Conservation (phyloP, 2,329 filamentous ascomycete species). For the Penicillium sp. region DNA sequence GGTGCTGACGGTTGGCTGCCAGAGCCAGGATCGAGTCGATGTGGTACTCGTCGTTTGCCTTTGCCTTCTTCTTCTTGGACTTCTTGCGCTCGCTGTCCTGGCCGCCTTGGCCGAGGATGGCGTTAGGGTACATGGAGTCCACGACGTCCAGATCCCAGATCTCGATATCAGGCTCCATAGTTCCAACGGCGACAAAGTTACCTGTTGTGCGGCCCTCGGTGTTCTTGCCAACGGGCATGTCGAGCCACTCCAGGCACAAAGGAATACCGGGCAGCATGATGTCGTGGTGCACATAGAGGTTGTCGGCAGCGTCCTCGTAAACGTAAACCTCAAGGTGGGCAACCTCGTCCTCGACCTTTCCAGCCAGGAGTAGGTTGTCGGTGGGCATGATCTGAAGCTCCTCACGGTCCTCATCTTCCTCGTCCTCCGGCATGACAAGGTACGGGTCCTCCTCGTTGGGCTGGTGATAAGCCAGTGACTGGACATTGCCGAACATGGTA, state of each 20-base stretch:
- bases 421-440: conserved; percentile 78
- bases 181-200: conserved; percentile 93
- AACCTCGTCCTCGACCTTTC: conserved; percentile 94
- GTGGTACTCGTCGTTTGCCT: conserved; percentile 88
- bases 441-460: conserved; percentile 96
- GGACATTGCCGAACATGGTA: conserved; percentile 94
- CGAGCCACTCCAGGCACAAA: conserved; percentile 92
- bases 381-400: conserved; percentile 90
- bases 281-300: conserved; percentile 98
- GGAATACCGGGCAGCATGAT: conserved; percentile 98
- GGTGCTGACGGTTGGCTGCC: conserved; percentile 87
- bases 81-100: conserved; percentile 60
- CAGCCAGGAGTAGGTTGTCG: conserved; percentile 88
- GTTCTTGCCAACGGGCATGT: conserved; percentile 79
- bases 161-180: conserved; percentile 98
- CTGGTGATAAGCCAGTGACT: conserved; percentile 89
- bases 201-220: conserved; percentile 66
- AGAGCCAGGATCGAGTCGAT: conserved; percentile 91
- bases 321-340: conserved; percentile 96
- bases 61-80: conserved; percentile 89
- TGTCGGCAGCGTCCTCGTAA: conserved; percentile 92
- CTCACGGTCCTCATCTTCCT: conserved; percentile 87
- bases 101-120: conserved; percentile 78
- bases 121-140: conserved; percentile 97
- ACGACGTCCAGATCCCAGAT: conserved; percentile 96